Percentiles rank a stretch among this genome's conserved stretches.
These are phyloP conservation scores for Calonectria pseudoturangicola DNA, from an alignment of 2,329 filamentous ascomycete species.

Conservation along the genomic window DNA sequence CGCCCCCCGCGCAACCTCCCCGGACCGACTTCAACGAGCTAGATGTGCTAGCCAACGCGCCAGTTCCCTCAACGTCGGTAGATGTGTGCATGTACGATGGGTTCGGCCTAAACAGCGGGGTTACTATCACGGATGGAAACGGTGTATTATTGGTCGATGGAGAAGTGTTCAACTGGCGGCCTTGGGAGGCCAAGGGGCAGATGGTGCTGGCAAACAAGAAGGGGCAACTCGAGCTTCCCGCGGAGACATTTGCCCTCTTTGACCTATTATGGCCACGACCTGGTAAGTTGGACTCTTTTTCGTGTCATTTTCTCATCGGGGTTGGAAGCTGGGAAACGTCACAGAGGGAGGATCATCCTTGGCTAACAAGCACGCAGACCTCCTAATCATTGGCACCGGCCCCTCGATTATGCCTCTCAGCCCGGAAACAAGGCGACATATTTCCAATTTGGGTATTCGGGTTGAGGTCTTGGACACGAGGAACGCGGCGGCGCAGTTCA, in stretches of 20 bases:
- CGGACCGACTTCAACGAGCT: constrained; percentile 81
- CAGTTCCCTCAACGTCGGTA: constrained; percentile 86
- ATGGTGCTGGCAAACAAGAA: constrained; percentile 80
- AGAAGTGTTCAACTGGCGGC: constrained; percentile 91
- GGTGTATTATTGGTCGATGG: constrained; percentile 89
- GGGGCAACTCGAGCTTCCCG: constrained; percentile 86
- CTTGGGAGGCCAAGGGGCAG: constrained; percentile 77
- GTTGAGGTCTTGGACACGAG: constrained; percentile 93
- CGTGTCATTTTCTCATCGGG: background rate
- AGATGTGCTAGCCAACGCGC: constrained; percentile 85
- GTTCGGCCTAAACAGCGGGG: constrained; percentile 89
- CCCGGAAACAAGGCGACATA: constrained; percentile 81
- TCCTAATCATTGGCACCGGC: constrained; percentile 92
- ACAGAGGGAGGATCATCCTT: background rate
- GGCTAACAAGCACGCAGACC: constrained; percentile 71
- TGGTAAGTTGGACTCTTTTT: constrained; percentile 71
- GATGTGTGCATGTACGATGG: constrained; percentile 89
- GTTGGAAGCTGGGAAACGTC: background rate
- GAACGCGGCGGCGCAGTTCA: constrained; percentile 96
- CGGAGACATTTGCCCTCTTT: constrained; percentile 84
- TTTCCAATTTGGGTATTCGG: constrained; percentile 87
- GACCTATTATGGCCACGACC: constrained; percentile 90
- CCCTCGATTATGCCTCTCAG: constrained; percentile 84
- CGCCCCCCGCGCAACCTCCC: constrained; percentile 58
- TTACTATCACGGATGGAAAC: constrained; percentile 79